Evolutionary conservation across 163 green algal species (phyloP).

Genomic region (Volvox carteri): DNA sequence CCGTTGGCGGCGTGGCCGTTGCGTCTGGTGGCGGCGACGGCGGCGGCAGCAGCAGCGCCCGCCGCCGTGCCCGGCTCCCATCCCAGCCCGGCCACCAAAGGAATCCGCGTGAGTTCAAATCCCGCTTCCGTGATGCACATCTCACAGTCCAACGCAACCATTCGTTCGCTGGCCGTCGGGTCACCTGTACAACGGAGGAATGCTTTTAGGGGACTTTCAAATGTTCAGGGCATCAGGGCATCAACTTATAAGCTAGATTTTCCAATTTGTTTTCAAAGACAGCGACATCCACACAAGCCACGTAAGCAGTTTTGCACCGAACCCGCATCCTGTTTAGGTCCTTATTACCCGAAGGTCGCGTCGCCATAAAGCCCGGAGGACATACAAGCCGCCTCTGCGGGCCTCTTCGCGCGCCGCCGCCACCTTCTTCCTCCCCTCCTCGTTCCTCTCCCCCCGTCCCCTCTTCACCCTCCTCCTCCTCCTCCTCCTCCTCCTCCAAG

Average conservation of each 20-base stretch:
- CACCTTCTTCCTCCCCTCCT: background rate
- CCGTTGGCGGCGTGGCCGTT: no score
- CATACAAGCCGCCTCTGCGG: constrained; percentile 55
- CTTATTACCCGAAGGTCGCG: background rate
- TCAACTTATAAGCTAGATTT: no score
- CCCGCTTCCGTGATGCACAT: constrained; percentile 89
- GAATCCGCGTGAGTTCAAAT: constrained; percentile 88
- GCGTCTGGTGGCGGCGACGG: no score
- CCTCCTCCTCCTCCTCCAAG: constrained; percentile 5
- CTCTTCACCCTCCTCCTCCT: no score
- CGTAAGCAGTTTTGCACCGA: no score
- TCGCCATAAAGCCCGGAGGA: constrained; percentile 63
- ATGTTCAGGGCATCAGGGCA: no score
- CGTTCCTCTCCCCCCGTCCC: background rate
- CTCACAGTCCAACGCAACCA: constrained; percentile 90
- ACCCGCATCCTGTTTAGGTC: no score
- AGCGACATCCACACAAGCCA: no score
- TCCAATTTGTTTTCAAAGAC: no score
- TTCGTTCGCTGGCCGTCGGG: constrained; percentile 18
- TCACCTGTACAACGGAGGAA: constrained; percentile 30
- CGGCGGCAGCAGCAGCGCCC: constrained; percentile 1
- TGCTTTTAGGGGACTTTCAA: no score
- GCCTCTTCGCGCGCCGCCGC: no score
- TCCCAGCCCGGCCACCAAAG: constrained; percentile 78
- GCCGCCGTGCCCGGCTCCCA: constrained; percentile 56